Conservation (phyloP, 2,329 filamentous ascomycete genomes). For the Ascochyta clinopodiicola region DNA sequence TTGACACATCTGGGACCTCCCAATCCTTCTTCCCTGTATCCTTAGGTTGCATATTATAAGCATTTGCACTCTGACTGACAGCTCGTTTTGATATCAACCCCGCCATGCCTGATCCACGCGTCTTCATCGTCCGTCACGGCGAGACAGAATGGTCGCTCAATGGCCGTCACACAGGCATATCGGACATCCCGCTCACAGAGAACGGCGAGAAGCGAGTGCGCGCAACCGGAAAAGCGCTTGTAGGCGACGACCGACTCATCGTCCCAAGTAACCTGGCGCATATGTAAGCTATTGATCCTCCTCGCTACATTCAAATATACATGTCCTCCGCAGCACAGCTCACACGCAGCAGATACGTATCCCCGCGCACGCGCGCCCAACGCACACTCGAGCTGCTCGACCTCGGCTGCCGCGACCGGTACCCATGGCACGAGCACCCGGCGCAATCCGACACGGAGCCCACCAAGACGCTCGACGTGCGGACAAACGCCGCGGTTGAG, state of each 20-base stretch:
- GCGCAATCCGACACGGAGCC: slow-evolving; percentile 3
- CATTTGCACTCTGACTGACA: not conserved
- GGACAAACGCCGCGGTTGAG: slow-evolving; percentile 53
- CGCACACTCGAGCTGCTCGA: slow-evolving; percentile 88
- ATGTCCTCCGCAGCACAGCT: not conserved
- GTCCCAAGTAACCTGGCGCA: slow-evolving; percentile 81
- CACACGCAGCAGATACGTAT: slow-evolving; percentile 70
- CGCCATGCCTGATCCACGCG: slow-evolving; percentile 54
- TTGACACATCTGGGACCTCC: not conserved
- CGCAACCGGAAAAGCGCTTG: slow-evolving; percentile 78
- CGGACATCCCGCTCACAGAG: slow-evolving; percentile 84
- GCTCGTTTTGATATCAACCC: not conserved
- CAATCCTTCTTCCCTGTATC: not conserved
- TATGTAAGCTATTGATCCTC: slow-evolving; percentile 63
- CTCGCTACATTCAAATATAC: not conserved
- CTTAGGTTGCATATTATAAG: not conserved
- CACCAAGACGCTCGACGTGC: slow-evolving; percentile 25
- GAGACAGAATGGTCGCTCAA: slow-evolving; percentile 95
- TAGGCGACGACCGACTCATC: slow-evolving; percentile 84
- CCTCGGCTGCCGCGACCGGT: slow-evolving; percentile 69
- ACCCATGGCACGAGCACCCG: slow-evolving; percentile 68
- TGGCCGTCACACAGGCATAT: slow-evolving; percentile 76
- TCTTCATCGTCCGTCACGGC: slow-evolving; percentile 75
- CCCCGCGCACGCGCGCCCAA: slow-evolving; percentile 82
- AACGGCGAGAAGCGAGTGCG: slow-evolving; percentile 68